A percentile compares a stretch with the other conserved stretches of the same genome.
phyloP scores from a whole-genome alignment of 495 filamentous ascomycete species.

The Trichocladium uniseriatum region DNA sequence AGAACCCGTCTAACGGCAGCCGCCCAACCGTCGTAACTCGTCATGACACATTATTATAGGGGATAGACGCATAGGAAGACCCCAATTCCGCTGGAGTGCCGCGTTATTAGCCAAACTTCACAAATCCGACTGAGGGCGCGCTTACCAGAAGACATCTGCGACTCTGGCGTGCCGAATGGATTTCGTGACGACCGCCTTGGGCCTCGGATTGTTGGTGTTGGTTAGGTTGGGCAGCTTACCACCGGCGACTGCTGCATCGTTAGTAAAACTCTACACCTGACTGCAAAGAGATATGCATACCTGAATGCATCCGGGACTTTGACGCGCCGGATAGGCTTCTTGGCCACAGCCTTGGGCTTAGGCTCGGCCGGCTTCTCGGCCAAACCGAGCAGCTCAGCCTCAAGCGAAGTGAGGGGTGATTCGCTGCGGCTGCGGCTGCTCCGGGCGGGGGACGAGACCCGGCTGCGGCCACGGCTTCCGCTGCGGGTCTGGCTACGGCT shows the following conservation, averaged over 20 bases:
- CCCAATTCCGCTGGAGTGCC: too few species aligned
- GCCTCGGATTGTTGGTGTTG: too few species aligned
- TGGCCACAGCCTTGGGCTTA: constrained; percentile 5
- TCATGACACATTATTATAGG: not conserved
- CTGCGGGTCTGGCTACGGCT: constrained; percentile 3
- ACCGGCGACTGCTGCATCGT: not conserved
- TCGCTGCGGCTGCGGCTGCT: constrained; percentile 17
- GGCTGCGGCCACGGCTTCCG: constrained; percentile 6
- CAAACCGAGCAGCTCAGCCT: constrained; percentile 19
- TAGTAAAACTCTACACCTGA: not conserved
- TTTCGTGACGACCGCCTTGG: too few species aligned
- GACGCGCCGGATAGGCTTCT: constrained; percentile 18
- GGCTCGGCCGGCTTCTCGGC: constrained; percentile 9
- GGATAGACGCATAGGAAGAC: not conserved
- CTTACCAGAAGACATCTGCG: too few species aligned
- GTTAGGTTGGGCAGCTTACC: too few species aligned
- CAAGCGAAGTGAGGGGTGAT: constrained; percentile 19
- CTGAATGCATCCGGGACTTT: constrained; percentile 24
- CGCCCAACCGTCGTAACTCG: not conserved
- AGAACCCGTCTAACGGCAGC: too few species aligned
- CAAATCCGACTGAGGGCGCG: too few species aligned
- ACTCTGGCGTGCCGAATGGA: too few species aligned
- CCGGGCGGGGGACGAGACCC: not conserved
- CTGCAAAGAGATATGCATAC: constrained; percentile 15
- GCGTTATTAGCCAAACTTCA: too few species aligned